phyloP scores from a whole-genome alignment of 805 yeast species.

The Saccharomycopsis sp. region DNA sequence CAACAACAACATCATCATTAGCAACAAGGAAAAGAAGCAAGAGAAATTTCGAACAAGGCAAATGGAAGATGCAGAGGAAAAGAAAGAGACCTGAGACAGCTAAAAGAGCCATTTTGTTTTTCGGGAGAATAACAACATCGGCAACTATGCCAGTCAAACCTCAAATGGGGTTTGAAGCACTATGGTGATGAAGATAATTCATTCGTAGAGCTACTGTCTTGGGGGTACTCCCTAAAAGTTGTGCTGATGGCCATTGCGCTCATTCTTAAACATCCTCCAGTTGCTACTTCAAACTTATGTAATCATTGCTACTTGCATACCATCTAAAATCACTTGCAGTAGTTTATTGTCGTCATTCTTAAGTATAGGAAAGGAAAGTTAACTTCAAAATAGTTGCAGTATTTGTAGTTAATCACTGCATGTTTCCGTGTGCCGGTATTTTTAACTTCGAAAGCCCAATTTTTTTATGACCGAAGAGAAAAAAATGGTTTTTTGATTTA shows the following conservation, averaged over 20 bases:
- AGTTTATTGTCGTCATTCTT: neutral
- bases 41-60: neutral
- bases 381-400: neutral
- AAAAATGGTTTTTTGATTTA: neutral
- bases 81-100: too few species aligned
- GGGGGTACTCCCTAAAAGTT: neutral
- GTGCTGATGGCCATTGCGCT: neutral
- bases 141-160: neutral
- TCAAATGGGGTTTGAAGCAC: neutral
- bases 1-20: neutral
- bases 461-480: neutral
- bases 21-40: neutral
- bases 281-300: neutral
- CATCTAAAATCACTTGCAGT: neutral
- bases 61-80: neutral
- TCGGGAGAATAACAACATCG: neutral
- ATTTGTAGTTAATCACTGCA: neutral
- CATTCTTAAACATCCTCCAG: neutral
- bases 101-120: too few species aligned
- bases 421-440: neutral
- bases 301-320: neutral
- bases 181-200: neutral
- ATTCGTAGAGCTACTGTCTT: neutral
- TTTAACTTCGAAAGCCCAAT: neutral
- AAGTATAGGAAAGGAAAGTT: neutral